Percentiles rank a stretch among this genome's conserved stretches.
phyloP scores from a whole-genome alignment of 148 eudicot species.

The Limonium bicolor region DNA sequence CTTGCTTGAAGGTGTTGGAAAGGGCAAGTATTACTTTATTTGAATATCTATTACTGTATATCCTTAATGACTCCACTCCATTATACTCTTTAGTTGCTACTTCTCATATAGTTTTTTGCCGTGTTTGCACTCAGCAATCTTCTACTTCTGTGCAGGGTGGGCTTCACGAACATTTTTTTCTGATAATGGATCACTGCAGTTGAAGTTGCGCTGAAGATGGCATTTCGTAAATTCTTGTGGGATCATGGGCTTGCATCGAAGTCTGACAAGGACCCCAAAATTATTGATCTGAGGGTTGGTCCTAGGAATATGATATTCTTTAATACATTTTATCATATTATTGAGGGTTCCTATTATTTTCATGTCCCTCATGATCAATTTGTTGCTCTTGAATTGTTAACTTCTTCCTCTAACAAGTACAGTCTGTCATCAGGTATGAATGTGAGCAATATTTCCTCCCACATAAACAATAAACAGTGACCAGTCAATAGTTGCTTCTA shows the following conservation, averaged over 20 bases:
- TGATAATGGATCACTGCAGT: conserved; percentile 97
- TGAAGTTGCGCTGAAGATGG: conserved; percentile 97
- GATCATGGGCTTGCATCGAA: conserved; percentile 32
- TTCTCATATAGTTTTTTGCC: not conserved
- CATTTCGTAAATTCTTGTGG: conserved; percentile 77
- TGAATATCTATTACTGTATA: no score
- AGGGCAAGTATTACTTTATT: conserved; percentile 44
- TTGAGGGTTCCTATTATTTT: not conserved
- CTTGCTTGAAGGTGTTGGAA: conserved; percentile 93
- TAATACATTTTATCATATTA: no score
- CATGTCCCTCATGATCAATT: not conserved
- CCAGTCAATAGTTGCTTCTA: no score
- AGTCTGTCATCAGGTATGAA: no score
- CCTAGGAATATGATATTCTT: not conserved
- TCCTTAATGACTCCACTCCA: no score
- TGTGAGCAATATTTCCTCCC: no score
- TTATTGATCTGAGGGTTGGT: conserved; percentile 60
- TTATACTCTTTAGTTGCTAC: no score
- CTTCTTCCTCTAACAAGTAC: no score
- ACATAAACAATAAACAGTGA: no score
- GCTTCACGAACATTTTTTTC: conserved; percentile 85
- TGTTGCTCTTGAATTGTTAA: no score
- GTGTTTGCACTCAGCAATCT: not conserved
- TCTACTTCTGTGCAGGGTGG: conserved; percentile 54
- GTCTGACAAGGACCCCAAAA: conserved; percentile 9